A percentile compares a stretch with the other conserved stretches of the same genome.
Evolutionary conservation across 306 rosid genomes (phyloP).

Genomic region (Oemleria cerasiformis): DNA sequence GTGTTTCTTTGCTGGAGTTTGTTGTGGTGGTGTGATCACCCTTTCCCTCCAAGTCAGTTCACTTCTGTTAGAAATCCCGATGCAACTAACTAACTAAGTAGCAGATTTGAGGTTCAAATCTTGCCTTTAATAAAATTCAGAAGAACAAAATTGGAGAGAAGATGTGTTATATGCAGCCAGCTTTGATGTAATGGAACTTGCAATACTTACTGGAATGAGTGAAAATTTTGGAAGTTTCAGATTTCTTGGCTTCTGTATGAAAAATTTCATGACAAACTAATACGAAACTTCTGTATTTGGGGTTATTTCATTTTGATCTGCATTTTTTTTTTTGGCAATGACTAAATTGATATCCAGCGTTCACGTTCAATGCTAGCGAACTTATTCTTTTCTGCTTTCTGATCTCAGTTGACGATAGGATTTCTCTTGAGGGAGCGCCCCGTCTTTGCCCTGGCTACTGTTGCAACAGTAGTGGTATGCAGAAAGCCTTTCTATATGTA

Average conservation of each 20-base stretch:
- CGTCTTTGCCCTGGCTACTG: conserved; percentile 58
- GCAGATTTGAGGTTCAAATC: neutral
- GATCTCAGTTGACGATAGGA: conserved; percentile 52
- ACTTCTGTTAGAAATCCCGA: conserved; percentile 1
- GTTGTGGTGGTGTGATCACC: conserved; percentile 63
- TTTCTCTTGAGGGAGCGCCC: conserved; percentile 62
- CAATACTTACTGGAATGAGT: neutral
- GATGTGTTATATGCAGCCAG: neutral
- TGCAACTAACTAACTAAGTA: neutral
- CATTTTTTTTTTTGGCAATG: neutral
- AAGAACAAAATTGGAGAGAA: neutral
- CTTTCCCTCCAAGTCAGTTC: conserved; percentile 52
- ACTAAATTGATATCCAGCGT: neutral
- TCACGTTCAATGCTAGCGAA: neutral
- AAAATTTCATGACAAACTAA: too few species aligned
- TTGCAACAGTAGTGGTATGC: conserved; percentile 60
- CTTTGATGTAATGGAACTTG: neutral
- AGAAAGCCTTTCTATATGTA: neutral
- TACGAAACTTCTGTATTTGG: neutral
- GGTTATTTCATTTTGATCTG: neutral
- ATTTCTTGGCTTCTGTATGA: neutral
- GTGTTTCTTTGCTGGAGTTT: conserved; percentile 65
- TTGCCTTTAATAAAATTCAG: neutral
- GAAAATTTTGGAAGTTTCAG: neutral
- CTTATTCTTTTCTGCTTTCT: conserved; percentile 8